Conservation (phyloP, 1,284 basidiomycete species). For the Ustilago nuda region DNA sequence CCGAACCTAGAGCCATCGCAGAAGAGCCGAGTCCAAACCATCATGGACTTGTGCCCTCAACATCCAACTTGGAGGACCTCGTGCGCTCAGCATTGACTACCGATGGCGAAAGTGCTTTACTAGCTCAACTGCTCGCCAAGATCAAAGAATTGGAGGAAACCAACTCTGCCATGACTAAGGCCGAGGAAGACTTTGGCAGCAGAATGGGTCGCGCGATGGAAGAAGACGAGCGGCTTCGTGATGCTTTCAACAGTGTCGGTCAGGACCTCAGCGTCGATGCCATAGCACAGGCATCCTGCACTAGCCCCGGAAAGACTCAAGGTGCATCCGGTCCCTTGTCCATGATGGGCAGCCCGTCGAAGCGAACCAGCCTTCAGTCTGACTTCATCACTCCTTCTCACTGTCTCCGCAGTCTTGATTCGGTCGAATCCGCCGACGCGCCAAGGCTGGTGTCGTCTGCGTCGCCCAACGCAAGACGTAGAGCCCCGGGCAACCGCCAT, state of each 20-base stretch:
- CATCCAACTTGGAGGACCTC: constrained; percentile 42
- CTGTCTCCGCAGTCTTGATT: constrained; percentile 26
- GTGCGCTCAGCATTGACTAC: constrained; percentile 20
- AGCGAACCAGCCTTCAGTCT: background rate
- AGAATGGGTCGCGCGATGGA: constrained; percentile 56
- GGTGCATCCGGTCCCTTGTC: background rate
- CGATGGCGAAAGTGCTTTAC: constrained; percentile 48
- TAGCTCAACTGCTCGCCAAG: constrained; percentile 59
- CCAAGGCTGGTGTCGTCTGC: constrained; percentile 5
- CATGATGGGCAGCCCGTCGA: background rate
- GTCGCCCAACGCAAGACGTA: constrained; percentile 29
- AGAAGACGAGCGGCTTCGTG: constrained; percentile 59
- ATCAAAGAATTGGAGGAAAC: constrained; percentile 63
- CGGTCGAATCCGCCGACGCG: constrained; percentile 13
- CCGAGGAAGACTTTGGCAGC: constrained; percentile 56
- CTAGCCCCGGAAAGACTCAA: background rate
- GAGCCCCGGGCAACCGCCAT: constrained; percentile 60
- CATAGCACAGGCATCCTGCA: background rate
- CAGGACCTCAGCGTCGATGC: constrained; percentile 24
- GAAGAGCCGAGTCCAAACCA: constrained; percentile 9
- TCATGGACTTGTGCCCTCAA: constrained; percentile 24
- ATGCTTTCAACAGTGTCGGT: constrained; percentile 55
- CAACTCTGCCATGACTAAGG: constrained; percentile 52
- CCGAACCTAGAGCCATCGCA: no score
- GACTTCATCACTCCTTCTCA: constrained; percentile 36